Base-by-base conservation (phyloP, 345 rosid species). In the Anastatica hierochuntica region DNA sequence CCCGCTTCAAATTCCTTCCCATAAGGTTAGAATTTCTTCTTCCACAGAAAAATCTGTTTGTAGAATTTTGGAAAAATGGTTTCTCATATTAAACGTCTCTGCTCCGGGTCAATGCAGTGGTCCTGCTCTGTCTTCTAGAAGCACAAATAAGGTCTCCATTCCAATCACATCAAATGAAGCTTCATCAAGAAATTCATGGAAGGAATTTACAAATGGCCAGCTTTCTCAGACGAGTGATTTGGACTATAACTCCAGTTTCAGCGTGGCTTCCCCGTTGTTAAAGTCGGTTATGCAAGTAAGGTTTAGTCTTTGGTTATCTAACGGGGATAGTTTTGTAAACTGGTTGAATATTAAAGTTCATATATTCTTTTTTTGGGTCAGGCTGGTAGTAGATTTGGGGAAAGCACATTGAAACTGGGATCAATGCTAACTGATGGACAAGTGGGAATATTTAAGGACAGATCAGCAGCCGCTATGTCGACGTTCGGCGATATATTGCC, bases 371-470 rank as follows among this genome's bases (percentile, higher is more conserved):
- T 29, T 8, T 60, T n/a, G n/a, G n/a, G 43, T 54, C 56, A 83
- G 97, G 98, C 83, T 63, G 96, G 98, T 33, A 90, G 98, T 79
- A 76, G 85, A 74, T 84, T 87, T 67, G 95, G 96, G 26, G 96
- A 87, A 81, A 90, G 98, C 81, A 87, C 97, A 2, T 42, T 90
- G 37, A 90, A 90, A 66, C 66, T 87, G 78, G 96, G 98, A 50
- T 82, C 96, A 24, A 92, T 88, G 15, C 70, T 92, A 66, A 88
- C 88, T 12, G 97, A 92, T 57, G 95, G 98, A 56, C 98, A 92
- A 70, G 98, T 83, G 17, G 97, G 95, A 45, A 81, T 92, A 73
- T 92, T 92, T 79, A 92, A 81, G 74, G 97, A 92, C 63, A 77
- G 90, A 79, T 88, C 98, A 33, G 88, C 95, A 5, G 77, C 98